Percentiles rank a stretch among this genome's conserved stretches.
phyloP scores from a whole-genome alignment of 805 yeast genomes.

The Alloascoidea hylecoeti region DNA sequence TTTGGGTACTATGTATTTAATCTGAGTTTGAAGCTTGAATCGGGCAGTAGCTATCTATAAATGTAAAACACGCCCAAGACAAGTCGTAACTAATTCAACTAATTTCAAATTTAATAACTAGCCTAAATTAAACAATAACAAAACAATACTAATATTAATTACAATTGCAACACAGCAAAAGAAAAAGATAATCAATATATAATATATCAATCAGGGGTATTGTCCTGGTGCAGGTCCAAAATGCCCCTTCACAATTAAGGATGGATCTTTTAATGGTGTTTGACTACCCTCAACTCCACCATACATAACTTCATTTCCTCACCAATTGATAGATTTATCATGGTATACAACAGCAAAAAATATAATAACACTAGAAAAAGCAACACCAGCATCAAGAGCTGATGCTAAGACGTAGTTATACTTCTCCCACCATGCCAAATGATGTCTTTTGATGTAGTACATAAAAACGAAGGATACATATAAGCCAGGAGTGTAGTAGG shows the following conservation, averaged over 20 bases:
- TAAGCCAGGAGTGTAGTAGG: neutral
- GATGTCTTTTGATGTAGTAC: neutral
- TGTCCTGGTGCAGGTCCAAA: neutral
- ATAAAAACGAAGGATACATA: neutral
- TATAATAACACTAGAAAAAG: conserved; percentile 40
- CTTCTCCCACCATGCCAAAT: conserved; percentile 38
- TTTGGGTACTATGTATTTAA: too few species aligned
- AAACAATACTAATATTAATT: too few species aligned
- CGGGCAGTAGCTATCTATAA: too few species aligned
- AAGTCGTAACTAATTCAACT: too few species aligned
- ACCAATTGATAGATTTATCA: conserved; percentile 34
- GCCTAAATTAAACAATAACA: too few species aligned
- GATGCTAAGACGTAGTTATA: conserved; percentile 38
- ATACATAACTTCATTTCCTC: conserved; percentile 36
- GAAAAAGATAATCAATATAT: too few species aligned
- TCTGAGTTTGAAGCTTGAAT: too few species aligned
- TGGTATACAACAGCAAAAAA: conserved; percentile 38
- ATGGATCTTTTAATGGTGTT: neutral
- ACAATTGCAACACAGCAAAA: too few species aligned
- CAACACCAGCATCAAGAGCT: conserved; percentile 49
- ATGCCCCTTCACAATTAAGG: neutral
- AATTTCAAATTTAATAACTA: too few species aligned
- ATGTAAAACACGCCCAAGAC: too few species aligned
- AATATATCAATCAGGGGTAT: too few species aligned
- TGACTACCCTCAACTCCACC: neutral